Base-by-base conservation (phyloP, 2,329 filamentous ascomycete genomes). In the Apiospora malaysiana region DNA sequence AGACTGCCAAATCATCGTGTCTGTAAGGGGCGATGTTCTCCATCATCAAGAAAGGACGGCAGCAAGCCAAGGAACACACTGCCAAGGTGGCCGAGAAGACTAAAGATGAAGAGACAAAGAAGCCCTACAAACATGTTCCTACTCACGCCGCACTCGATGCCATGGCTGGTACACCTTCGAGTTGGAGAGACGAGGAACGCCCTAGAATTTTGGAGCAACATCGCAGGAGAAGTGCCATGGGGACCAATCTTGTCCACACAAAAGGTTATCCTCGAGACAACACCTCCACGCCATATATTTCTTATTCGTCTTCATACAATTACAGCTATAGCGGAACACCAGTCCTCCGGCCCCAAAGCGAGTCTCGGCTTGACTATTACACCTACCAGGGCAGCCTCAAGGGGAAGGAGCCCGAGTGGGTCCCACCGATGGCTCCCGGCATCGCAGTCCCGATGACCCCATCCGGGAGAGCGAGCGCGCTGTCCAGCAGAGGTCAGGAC, bases 131-230 rank as follows among this genome's bases (percentile, higher is more conserved):
- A 69, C 89, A 91, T 76, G 79, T 89, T 25, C 88, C 89, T n/a
- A 90, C 83, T 18, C 90, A 92, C 76, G 89, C 89, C 40, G 88
- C 87, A 65, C 77, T 83, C 16, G 89, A 91, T 78, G 88, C 89
- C 59, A 79, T 90, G 59, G 82, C 84, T 27, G 86, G 85, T 42
- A 87, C 86, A 3, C 88, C 88, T 12, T 82, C 85, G 1, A 84
- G 82, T 73, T 89, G 85, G 83, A 85, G 84, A 71, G 75, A 81
- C 9, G 81, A 83, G 16, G 86, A 89, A 74, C 80, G 83, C 59
- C 76, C 79, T 32, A 84, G 79, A 72, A 87, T 89, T 69, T 78
- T 85, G 71, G 86, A 87, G 75, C 81, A 86, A 75, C 87, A 88
- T 78, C 82, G 82, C 69, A 82, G 83, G 71, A 82, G 86, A 73